Percentiles rank a stretch among this genome's conserved stretches.
Conservation (phyloP, 164 flowering plant species). For the Nymphaea colorata region DNA sequence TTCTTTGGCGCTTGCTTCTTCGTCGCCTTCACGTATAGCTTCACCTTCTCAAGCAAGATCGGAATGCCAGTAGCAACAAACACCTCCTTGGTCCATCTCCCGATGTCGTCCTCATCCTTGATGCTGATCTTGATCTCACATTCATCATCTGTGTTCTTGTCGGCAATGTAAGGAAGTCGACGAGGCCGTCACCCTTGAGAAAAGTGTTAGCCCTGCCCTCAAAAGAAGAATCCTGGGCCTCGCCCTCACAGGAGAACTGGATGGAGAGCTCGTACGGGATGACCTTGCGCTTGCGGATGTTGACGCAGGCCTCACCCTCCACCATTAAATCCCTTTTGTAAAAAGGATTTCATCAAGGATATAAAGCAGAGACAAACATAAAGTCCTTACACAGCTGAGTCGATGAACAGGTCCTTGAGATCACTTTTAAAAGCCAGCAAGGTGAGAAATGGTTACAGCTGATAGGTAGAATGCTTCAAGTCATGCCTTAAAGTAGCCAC, state of each 20-base stretch:
- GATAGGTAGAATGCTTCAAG: not conserved
- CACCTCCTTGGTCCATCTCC: conserved; percentile 59
- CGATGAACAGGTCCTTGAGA: conserved; percentile 31
- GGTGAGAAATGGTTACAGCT: not conserved
- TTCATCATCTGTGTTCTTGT: conserved; percentile 93
- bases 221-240: conserved; percentile 33
- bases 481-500: not conserved
- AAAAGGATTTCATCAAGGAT: too few species aligned
- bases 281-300: conserved; percentile 84
- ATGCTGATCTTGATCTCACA: conserved; percentile 59
- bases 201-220: conserved; percentile 25
- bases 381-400: conserved; percentile 27
- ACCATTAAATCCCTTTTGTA: too few species aligned
- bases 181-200: conserved; percentile 43
- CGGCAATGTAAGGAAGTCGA: conserved; percentile 79
- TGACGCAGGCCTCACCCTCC: conserved; percentile 92
- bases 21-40: conserved; percentile 68
- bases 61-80: conserved; percentile 58
- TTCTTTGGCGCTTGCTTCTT: conserved; percentile 31
- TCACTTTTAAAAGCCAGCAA: conserved; percentile 38
- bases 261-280: conserved; percentile 80
- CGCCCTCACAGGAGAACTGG: conserved; percentile 60
- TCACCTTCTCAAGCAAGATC: conserved; percentile 57
- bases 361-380: not conserved
- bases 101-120: conserved; percentile 72